Conservation (phyloP, 306 rosid genomes). For the Lathyrus sativus region DNA sequence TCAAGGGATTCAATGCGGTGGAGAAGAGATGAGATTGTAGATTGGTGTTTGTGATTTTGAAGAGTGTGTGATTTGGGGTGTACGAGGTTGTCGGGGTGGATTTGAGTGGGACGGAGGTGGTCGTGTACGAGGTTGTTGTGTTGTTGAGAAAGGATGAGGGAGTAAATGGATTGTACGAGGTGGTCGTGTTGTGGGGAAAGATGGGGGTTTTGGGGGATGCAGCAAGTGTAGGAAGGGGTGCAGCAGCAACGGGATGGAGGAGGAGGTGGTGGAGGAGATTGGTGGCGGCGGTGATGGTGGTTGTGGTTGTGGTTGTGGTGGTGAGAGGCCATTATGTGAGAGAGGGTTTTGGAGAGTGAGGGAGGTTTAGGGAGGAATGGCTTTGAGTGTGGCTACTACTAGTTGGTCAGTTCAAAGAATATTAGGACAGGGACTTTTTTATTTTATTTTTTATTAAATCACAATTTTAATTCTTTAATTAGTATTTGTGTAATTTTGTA, state of each 20-base stretch:
- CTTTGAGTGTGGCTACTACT: neutral
- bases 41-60: constrained; percentile 33
- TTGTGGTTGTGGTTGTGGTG: too few relatives aligned
- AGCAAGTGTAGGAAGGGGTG: constrained; percentile 36
- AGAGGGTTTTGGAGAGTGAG: neutral
- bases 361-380: neutral
- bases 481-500: neutral
- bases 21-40: constrained; percentile 57
- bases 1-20: constrained; percentile 85
- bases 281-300: constrained; percentile 34
- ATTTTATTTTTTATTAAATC: neutral
- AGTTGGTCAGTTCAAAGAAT: constrained; percentile 2
- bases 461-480: neutral
- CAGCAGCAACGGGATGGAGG: constrained; percentile 46
- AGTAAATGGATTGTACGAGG: constrained; percentile 55
- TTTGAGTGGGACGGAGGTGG: constrained; percentile 26
- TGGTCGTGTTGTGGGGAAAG: constrained; percentile 47
- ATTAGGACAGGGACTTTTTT: neutral
- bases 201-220: constrained; percentile 32
- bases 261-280: constrained; percentile 33
- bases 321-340: constrained; percentile 61
- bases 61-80: constrained; percentile 35
- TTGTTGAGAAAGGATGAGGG: constrained; percentile 44
- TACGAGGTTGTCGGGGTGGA: neutral
- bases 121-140: neutral